These are phyloP conservation scores for Cystoderma amianthinum DNA, from an alignment of 768 basidiomycete species.

Conservation along the genomic window DNA sequence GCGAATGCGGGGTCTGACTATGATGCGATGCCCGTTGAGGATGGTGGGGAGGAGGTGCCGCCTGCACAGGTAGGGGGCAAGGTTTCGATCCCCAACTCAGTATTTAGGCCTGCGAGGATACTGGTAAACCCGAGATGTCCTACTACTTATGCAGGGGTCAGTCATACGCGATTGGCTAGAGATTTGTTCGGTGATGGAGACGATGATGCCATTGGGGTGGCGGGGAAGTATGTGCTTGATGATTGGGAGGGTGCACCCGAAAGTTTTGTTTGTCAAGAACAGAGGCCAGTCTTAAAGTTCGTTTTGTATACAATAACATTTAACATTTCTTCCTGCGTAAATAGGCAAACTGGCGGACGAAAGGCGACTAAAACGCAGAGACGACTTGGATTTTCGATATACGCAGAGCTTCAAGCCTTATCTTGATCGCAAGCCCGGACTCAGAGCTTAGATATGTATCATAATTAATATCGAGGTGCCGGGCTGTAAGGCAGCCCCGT, in stretches of 20 bases:
- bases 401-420: conserved; percentile 48
- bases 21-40: conserved; percentile 75
- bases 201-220: conserved; percentile 39
- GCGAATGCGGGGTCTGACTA: conserved; percentile 85
- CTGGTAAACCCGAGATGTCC: conserved; percentile 95
- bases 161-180: conserved; percentile 90
- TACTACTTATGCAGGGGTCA: conserved; percentile 96
- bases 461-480: too few species aligned
- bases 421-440: neutral
- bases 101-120: conserved; percentile 85
- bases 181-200: conserved; percentile 88
- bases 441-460: too few species aligned
- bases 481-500: too few species aligned
- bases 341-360: conserved; percentile 83
- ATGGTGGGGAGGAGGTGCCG: conserved; percentile 37
- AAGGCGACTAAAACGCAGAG: conserved; percentile 87
- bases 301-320: conserved; percentile 3
- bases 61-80: conserved; percentile 24
- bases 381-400: conserved; percentile 75
- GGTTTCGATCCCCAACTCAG: conserved; percentile 78
- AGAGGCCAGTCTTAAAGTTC: conserved; percentile 42
- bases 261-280: conserved; percentile 97
- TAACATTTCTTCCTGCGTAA: conserved; percentile 2
- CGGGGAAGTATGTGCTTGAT: conserved; percentile 77
- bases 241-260: conserved; percentile 98